Base-by-base conservation (phyloP, 208 protist species). In the Angomonas ambiguus region DNA sequence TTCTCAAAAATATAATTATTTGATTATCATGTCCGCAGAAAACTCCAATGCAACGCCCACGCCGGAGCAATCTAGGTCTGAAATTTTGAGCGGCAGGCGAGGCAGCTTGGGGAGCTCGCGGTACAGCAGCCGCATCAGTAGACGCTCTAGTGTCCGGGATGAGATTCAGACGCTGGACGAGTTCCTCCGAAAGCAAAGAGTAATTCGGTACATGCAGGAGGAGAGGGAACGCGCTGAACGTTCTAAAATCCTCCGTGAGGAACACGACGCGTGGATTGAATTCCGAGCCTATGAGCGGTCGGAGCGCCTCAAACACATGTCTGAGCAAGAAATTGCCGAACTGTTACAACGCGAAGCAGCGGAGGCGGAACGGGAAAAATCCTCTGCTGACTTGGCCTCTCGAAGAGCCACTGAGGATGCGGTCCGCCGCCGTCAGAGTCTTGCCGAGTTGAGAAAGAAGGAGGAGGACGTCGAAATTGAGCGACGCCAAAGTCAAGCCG, bases 131-230 rank as follows among this genome's bases (percentile, higher is more conserved):
- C 84, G 77, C 32, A 32, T 85, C 13, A 89, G 88, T 67, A 71
- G 79, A 31, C 80, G 80, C 53, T 91, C 84, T 56, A 89, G 84
- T 55, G 80, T 86, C 27, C 88, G 83, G 25, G 88, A 91, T 63
- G 84, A 90, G 55, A 63, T 63, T 31, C 88, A 91, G 65, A 86
- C 83, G 27, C 55, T 84, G 27, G 82, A 94, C 49, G 88, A 94
- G 76, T 85, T 83, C 51, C 64, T 83, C 38, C 84, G 88, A 6
- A 94, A 94, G 76, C 84, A 89, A 65, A 79, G 85, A n/a, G 88
- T 94, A 10, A 79, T 91, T 20, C 82, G 88, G 25, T 94, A 85
- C 67, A 94, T 94, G 84, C 77, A 91, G 66, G 83, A 88, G 60
- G 88, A 94, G 65, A 79, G 82, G 0, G 88, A 94, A 71, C 84